Evolutionary conservation across 2,329 filamentous ascomycete genomes (phyloP).

Genomic region (Falciphora oryzae): DNA sequence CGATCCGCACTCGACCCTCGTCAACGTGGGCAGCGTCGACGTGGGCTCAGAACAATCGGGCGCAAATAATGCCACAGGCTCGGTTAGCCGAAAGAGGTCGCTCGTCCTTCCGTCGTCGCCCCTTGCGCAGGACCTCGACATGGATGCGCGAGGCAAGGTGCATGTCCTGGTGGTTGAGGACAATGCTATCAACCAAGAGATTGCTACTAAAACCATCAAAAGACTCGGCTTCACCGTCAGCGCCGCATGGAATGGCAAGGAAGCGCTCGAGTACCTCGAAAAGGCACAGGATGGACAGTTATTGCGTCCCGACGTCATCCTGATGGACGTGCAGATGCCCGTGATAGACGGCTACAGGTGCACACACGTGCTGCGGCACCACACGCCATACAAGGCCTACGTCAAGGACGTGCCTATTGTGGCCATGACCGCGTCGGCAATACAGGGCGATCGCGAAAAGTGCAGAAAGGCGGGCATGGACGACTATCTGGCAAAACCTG

Average conservation of each 20-base stretch:
- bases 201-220: constrained; percentile 64
- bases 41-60: background rate
- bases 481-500: constrained; percentile 49
- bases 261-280: constrained; percentile 68
- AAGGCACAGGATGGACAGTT: constrained; percentile 44
- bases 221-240: constrained; percentile 67
- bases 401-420: constrained; percentile 51
- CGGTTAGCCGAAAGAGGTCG: constrained; percentile 20
- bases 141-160: constrained; percentile 54
- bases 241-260: constrained; percentile 72
- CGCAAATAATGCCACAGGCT: constrained; percentile 18
- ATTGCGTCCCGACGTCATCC: constrained; percentile 63
- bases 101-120: constrained; percentile 17
- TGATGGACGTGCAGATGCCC: constrained; percentile 75
- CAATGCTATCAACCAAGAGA: constrained; percentile 41
- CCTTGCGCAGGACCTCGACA: constrained; percentile 42
- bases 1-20: constrained; percentile 33
- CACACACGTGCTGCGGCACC: constrained; percentile 66
- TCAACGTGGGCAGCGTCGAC: background rate
- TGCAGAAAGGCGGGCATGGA: constrained; percentile 50
- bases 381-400: constrained; percentile 56
- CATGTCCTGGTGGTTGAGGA: constrained; percentile 78
- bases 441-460: constrained; percentile 47
- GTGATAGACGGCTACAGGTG: constrained; percentile 74
- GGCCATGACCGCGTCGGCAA: constrained; percentile 49